Conservation (phyloP, 2,329 filamentous ascomycete species). For the Emergomyces pasteurianus region DNA sequence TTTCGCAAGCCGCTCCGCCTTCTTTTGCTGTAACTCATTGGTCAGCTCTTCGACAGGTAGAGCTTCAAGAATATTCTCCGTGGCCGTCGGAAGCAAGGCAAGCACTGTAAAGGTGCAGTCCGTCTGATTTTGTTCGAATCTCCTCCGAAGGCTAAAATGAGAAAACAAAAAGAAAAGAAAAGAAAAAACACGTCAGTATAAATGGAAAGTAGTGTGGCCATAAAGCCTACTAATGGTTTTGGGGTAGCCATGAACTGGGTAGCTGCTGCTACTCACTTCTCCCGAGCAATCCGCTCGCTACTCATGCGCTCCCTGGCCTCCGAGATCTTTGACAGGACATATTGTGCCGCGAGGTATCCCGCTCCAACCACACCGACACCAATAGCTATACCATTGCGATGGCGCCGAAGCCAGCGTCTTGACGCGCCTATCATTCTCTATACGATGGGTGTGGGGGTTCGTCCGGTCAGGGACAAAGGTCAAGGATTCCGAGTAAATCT, state of each 20-base stretch:
- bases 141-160: slow-evolving; percentile 62
- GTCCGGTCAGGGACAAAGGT: background rate
- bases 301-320: slow-evolving; percentile 94
- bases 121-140: slow-evolving; percentile 98
- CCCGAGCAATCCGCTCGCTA: slow-evolving; percentile 86
- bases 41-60: slow-evolving; percentile 89
- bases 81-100: slow-evolving; percentile 84
- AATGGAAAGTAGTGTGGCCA: background rate
- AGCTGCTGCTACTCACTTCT: slow-evolving; percentile 85
- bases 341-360: slow-evolving; percentile 85
- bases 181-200: background rate
- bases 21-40: slow-evolving; percentile 87
- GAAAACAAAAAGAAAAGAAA: no score
- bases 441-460: background rate
- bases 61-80: slow-evolving; percentile 74
- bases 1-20: slow-evolving; percentile 57
- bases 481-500: background rate
- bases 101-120: slow-evolving; percentile 97
- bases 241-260: background rate
- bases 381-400: slow-evolving; percentile 79
- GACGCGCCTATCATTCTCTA: slow-evolving; percentile 54
- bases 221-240: background rate
- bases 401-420: slow-evolving; percentile 83
- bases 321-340: slow-evolving; percentile 79
- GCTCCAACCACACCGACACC: slow-evolving; percentile 78